A percentile compares a stretch with the other conserved stretches of the same genome.
Evolutionary conservation across 2,329 filamentous ascomycete genomes (phyloP).

Genomic region (Fusarium papillatum): DNA sequence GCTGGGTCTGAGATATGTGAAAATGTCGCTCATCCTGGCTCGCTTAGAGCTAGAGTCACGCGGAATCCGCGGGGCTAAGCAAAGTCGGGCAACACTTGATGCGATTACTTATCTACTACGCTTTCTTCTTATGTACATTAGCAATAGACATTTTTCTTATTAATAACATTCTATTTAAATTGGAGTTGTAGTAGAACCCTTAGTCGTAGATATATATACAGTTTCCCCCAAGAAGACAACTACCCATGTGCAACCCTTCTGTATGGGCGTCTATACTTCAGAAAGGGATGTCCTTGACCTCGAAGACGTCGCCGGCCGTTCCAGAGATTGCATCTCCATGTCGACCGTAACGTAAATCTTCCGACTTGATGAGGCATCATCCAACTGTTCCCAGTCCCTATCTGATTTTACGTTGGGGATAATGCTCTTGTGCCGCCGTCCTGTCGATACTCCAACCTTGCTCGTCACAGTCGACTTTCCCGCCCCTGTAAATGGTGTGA

Average conservation of each 20-base stretch:
- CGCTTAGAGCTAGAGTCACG: neutral
- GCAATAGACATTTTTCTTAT: neutral
- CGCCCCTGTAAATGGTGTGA: neutral
- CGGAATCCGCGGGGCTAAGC: neutral
- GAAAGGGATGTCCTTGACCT: neutral
- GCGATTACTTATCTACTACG: neutral
- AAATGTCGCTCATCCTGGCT: neutral
- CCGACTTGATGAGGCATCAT: neutral
- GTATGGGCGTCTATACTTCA: neutral
- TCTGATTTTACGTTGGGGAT: neutral
- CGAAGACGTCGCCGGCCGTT: neutral
- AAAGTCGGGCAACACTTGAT: neutral
- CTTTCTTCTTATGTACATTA: neutral
- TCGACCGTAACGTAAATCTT: neutral
- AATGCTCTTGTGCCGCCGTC: neutral
- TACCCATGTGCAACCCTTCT: neutral
- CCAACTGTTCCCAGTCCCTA: neutral
- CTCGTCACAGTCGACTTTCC: neutral
- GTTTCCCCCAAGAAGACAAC: neutral
- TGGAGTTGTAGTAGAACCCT: neutral
- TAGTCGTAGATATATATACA: neutral
- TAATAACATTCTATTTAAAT: neutral
- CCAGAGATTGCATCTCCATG: neutral
- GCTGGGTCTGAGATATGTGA: neutral
- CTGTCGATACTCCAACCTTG: neutral